Evolutionary conservation across 164 flowering plant genomes (phyloP), one percentile per base, ranked within the genome.

Genomic region (Stephania japonica): DNA sequence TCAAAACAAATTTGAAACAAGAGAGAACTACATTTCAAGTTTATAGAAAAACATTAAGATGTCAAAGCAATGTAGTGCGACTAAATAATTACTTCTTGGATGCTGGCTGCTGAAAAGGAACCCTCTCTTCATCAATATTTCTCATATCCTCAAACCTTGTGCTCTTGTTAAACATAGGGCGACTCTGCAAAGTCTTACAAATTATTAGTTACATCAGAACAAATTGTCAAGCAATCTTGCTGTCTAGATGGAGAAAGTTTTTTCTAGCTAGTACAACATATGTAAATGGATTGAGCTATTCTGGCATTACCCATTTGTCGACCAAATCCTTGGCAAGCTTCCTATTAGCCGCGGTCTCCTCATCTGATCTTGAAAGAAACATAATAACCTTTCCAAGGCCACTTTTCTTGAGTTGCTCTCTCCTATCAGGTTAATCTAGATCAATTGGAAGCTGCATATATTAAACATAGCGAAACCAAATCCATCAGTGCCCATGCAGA

Each of bases 341-440:
- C 68, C 94, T 84, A 81, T 92, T 96, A 47, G 91, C 73, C 12
- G 94, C 86, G 16, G 91, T 96, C 84, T 96, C 98, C 84, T 96
- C 99, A 70, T 89, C 97, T 25, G 98, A 89, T 77, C 88, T 89
- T 56, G 98, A 96, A 78, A 96, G 79, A 77, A 96, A 96, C 99
- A 96, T 96, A 72, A 96, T 91, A 72, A 91, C 99, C 95, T 87
- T 92, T 68, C 95, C 97, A 77, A 94, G 92, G 41, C 97, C 97
- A 78, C 98, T 94, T 78, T 84, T 94, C 81, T 92, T 92, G 70
- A 92, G 81, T 68, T 88, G 94, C 38, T 94, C 97, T 74, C 90
- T 87, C 80, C 98, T 83, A 76, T 90, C 96, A 82, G 79, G 83
- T 77, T 89, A 93, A 68, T 94, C 98, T 26, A 94, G 77, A 77